Percentiles rank a stretch among this genome's conserved stretches.
phyloP scores from a whole-genome alignment of 208 protist genomes.

The Angomonas deanei region DNA sequence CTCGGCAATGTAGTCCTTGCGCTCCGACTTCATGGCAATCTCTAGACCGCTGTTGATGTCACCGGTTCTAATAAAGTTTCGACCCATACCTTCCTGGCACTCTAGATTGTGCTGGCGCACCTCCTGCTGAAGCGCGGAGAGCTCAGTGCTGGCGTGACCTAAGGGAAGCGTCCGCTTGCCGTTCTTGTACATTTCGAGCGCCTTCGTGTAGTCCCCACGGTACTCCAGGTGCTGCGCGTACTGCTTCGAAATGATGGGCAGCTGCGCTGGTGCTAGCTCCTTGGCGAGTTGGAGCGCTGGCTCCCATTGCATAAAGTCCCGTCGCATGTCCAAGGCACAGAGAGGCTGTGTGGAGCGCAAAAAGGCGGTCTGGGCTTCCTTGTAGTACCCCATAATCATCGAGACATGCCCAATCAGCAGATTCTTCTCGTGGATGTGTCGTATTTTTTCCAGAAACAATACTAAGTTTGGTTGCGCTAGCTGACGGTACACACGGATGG shows the following conservation, averaged over 20 bases:
- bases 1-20: constrained; percentile 71
- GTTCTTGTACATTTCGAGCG: constrained; percentile 85
- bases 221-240: constrained; percentile 96
- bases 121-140: constrained; percentile 58
- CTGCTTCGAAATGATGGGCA: constrained; percentile 91
- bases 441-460: constrained; percentile 88
- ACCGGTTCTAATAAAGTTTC: constrained; percentile 87
- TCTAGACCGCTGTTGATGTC: constrained; percentile 79
- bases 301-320: constrained; percentile 97
- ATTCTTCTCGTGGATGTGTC: constrained; percentile 91
- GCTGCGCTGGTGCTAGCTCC: constrained; percentile 83
- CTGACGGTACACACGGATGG: constrained; percentile 91
- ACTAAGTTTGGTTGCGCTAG: constrained; percentile 91
- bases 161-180: constrained; percentile 57
- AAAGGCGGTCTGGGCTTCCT: constrained; percentile 92
- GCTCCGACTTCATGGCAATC: constrained; percentile 70
- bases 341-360: constrained; percentile 87
- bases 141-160: constrained; percentile 74
- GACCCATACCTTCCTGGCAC: constrained; percentile 82
- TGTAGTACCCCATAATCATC: constrained; percentile 92
- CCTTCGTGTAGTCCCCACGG: constrained; percentile 89
- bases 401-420: constrained; percentile 94
- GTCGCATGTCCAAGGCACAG: constrained; percentile 95
- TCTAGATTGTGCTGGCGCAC: constrained; percentile 73
- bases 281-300: constrained; percentile 90